These are phyloP conservation scores for Suhomyces bribrorum DNA, from an alignment of 1,139 yeast genomes.

Conservation along the genomic window DNA sequence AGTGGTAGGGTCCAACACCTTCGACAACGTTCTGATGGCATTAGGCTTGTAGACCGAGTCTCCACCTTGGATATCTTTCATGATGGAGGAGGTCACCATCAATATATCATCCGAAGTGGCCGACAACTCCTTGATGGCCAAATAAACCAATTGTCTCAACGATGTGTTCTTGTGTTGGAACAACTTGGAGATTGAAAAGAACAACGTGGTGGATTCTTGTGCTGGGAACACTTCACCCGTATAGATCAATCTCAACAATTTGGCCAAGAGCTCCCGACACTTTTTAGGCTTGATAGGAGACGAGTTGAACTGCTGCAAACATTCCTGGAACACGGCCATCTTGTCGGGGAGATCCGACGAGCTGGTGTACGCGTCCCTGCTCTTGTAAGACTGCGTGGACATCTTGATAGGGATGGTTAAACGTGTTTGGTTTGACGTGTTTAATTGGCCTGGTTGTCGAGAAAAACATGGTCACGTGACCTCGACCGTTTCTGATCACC, in stretches of 20 bases:
- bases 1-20: conserved; percentile 89
- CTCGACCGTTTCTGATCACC: too few relatives aligned
- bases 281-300: conserved; percentile 86
- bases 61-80: conserved; percentile 95
- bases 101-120: conserved; percentile 85
- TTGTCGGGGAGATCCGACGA: conserved; percentile 68
- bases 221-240: conserved; percentile 86
- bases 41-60: conserved; percentile 87
- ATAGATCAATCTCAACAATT: conserved; percentile 70
- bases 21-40: conserved; percentile 87
- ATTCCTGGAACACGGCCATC: conserved; percentile 96
- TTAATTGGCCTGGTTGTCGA: conserved; percentile 13
- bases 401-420: conserved; percentile 32
- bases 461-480: conserved; percentile 5
- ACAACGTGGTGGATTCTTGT: conserved; percentile 87
- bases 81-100: conserved; percentile 96
- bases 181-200: conserved; percentile 90
- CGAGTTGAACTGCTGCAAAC: conserved; percentile 89
- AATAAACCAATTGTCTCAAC: conserved; percentile 88
- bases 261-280: conserved; percentile 77
- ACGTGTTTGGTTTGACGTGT: conserved; percentile 11
- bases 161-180: conserved; percentile 92
- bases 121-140: conserved; percentile 89
- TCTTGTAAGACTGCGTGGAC: conserved; percentile 83
- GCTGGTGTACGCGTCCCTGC: conserved; percentile 70